These are phyloP conservation scores for Suhomyces sp. DNA, from an alignment of 805 yeast species.

Conservation along the genomic window DNA sequence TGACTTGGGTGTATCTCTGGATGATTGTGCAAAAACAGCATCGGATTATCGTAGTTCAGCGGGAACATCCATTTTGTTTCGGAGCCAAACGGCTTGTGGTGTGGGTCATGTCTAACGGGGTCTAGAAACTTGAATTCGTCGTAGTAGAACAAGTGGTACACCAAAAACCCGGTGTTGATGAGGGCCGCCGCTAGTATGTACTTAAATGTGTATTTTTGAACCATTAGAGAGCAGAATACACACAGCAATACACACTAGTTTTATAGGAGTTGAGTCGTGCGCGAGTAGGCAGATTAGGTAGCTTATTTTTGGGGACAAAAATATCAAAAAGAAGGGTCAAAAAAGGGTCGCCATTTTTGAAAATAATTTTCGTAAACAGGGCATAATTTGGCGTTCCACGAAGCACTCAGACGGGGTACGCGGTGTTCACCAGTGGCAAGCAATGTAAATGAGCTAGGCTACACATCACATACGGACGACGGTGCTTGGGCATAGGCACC, in stretches of 20 bases:
- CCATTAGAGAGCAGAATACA: not conserved
- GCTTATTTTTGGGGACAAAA: not conserved
- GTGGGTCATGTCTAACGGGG: not conserved
- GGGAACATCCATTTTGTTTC: not conserved
- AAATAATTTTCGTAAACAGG: no score
- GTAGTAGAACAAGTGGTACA: slow-evolving; percentile 1
- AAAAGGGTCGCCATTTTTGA: no score
- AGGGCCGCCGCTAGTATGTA: not conserved
- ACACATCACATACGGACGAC: no score
- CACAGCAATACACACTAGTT: not conserved
- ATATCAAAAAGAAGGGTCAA: not conserved
- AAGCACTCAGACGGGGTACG: no score
- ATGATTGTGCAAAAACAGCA: not conserved
- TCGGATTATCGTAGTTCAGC: not conserved
- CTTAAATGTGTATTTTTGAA: slow-evolving; percentile 2
- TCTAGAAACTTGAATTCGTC: not conserved
- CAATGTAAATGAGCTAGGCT: no score
- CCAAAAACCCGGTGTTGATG: not conserved
- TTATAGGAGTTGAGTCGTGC: not conserved
- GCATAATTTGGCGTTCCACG: no score
- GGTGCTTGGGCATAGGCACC: no score
- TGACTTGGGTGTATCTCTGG: not conserved
- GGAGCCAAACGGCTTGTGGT: not conserved
- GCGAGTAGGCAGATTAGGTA: not conserved
- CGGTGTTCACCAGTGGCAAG: no score